These are phyloP conservation scores for Lepidium campestre DNA, from an alignment of 441 rosid genomes.

Conservation along the genomic window DNA sequence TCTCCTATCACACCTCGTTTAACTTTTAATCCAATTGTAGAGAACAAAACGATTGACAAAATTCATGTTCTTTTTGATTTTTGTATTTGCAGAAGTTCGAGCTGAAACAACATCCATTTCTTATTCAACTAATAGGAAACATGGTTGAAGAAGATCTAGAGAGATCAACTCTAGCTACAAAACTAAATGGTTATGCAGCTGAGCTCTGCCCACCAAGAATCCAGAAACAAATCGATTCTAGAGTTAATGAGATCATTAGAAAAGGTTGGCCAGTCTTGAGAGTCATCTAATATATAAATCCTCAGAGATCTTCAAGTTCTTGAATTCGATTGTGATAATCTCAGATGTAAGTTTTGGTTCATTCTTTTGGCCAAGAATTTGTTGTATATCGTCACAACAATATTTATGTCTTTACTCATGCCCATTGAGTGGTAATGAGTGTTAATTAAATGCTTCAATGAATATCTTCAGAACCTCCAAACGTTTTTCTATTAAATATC, in stretches of 20 bases:
- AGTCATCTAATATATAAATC: conserved; percentile 29
- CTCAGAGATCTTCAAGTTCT: not conserved
- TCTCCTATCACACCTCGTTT: not conserved
- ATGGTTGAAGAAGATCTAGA: conserved; percentile 70
- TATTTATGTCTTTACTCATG: conserved; percentile 3
- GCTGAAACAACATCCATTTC: conserved; percentile 69
- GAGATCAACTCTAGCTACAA: conserved; percentile 63
- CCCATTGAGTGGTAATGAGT: not conserved
- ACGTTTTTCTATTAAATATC: no score
- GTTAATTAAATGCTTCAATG: no score
- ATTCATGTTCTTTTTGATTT: not conserved
- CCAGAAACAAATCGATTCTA: conserved; percentile 56
- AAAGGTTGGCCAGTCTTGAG: conserved; percentile 79
- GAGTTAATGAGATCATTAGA: conserved; percentile 60
- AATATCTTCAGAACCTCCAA: no score
- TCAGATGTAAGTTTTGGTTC: conserved; percentile 1
- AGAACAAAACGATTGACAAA: not conserved
- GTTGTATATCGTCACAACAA: not conserved
- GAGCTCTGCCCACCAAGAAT: conserved; percentile 62
- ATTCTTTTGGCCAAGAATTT: conserved; percentile 5
- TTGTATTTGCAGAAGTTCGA: conserved; percentile 61
- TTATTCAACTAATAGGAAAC: conserved; percentile 78
- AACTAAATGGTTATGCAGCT: conserved; percentile 73
- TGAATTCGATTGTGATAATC: not conserved
- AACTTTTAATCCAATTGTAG: not conserved